Conservation (phyloP, 139 green algal genomes). For the Ettlia oleoabundans region DNA sequence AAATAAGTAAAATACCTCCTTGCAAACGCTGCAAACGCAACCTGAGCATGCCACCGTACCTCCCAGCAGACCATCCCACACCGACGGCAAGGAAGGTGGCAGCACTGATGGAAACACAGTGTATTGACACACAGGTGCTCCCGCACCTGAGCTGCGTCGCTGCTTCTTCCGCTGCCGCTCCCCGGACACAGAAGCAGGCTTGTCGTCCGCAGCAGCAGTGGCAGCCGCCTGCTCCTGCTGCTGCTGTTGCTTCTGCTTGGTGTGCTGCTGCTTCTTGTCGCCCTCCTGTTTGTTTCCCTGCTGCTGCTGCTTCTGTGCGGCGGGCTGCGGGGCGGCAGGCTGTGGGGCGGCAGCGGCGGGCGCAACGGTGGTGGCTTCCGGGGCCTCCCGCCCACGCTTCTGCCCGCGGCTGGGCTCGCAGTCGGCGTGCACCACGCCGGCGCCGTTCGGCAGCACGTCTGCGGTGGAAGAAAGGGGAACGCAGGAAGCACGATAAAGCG, state of each 20-base stretch:
- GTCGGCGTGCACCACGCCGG: neutral
- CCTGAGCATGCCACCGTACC: no score
- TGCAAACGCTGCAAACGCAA: no score
- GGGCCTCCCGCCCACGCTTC: neutral
- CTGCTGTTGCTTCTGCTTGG: neutral
- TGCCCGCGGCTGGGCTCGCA: constrained; percentile 5
- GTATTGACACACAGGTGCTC: no score
- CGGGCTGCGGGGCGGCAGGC: neutral
- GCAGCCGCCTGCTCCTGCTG: constrained; percentile 9
- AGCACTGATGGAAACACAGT: no score
- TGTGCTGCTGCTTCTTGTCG: neutral
- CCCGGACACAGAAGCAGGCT: neutral
- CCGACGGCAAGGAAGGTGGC: no score
- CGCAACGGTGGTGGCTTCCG: neutral
- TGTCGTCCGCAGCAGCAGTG: neutral
- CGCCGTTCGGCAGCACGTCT: constrained; percentile 22
- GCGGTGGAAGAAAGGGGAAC: neutral
- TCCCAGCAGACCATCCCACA: no score
- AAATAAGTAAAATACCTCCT: no score
- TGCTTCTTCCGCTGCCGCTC: neutral
- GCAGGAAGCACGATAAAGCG: neutral
- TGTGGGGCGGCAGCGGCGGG: no score
- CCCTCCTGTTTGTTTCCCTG: neutral
- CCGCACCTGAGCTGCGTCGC: neutral
- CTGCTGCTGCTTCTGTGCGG: neutral